Evolutionary conservation across 371 early-diverging fungal species (phyloP), one percentile per base, ranked within the genome.

Genomic region (Choanephora cucurbitarum): DNA sequence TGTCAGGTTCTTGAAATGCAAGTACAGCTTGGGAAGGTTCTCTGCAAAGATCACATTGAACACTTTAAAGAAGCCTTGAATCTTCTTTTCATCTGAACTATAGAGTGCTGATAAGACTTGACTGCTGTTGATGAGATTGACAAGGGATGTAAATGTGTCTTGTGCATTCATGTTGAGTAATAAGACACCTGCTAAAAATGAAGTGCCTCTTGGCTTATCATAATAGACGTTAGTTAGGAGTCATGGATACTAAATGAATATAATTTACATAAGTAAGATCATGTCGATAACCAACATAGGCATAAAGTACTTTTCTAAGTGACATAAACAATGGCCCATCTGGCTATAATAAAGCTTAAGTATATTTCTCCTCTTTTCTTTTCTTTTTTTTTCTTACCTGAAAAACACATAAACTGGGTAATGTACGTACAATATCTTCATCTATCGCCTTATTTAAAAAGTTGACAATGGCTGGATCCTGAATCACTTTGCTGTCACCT

Each of bases 1-100:
- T 0, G 74, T 61, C 22, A 79, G 37, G 44, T 76, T 76, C 47
- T 76, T 76, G 54, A 79, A 79, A 49, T 79, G 80, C 7, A 79
- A 58, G 22, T 76, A 79, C 0, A 79, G 64, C 40, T 79, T 79
- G 19, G 76, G 76, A 13, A 79, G 43, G 43, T 79, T 73, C 45
- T 79, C 80, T 22, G 80, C 80, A 60, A 79, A 79, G 0, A 74
- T 57, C 13, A 79, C 71, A 48, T 79, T 79, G 45, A 79, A 79
- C 0, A 79, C 67, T 23, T 79, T 79, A 62, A 72, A 76, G 24
- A 72, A 76, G 2, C 77, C 75, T 17, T 74, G 69, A 14, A 79
- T 70, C 9, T 58, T 70, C 34, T 62, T 64, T 55, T 76, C 76
- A 18, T 74, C 67, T 0, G 65, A 50, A n/a, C 50, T 59, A 37